These are phyloP conservation scores for Pseudonitzschia delicatissima DNA, from an alignment of 108 stramenopile species.

Conservation along the genomic window DNA sequence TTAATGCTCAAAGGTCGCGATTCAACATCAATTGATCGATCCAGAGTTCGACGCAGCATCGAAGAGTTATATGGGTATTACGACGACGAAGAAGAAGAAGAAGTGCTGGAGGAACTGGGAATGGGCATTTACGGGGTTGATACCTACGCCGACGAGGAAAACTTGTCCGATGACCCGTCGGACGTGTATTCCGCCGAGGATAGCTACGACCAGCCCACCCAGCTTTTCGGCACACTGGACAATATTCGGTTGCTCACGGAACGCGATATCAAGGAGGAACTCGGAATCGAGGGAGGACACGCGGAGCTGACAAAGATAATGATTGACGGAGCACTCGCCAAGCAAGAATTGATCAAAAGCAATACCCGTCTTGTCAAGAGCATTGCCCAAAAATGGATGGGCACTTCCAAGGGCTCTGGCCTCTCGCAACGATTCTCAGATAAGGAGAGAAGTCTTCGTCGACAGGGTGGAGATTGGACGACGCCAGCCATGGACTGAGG, in stretches of 20 bases:
- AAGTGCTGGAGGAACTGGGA: constrained; percentile 2
- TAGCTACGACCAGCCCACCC: background rate
- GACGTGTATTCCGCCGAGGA: constrained; percentile 7
- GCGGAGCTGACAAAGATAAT: constrained; percentile 43
- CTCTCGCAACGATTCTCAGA: background rate
- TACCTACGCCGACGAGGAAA: constrained; percentile 7
- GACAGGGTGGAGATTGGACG: constrained; percentile 5
- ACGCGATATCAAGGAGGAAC: constrained; percentile 35
- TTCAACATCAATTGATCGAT: background rate
- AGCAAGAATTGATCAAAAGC: constrained; percentile 50
- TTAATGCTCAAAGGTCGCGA: background rate
- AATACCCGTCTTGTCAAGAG: constrained; percentile 71
- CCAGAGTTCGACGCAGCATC: background rate
- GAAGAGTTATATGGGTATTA: background rate
- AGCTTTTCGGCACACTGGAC: background rate
- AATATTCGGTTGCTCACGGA: constrained; percentile 42
- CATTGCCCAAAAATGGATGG: constrained; percentile 66
- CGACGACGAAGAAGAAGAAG: constrained; percentile 4
- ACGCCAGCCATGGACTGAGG: constrained; percentile 74
- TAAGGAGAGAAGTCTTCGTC: constrained; percentile 3
- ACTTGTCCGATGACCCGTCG: constrained; percentile 5
- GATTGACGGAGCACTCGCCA: constrained; percentile 59
- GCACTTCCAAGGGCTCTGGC: background rate
- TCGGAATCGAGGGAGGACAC: constrained; percentile 53
- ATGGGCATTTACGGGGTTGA: constrained; percentile 8